Base-by-base conservation (phyloP, 352 stramenopile species). In the Pythium guiyangense region DNA sequence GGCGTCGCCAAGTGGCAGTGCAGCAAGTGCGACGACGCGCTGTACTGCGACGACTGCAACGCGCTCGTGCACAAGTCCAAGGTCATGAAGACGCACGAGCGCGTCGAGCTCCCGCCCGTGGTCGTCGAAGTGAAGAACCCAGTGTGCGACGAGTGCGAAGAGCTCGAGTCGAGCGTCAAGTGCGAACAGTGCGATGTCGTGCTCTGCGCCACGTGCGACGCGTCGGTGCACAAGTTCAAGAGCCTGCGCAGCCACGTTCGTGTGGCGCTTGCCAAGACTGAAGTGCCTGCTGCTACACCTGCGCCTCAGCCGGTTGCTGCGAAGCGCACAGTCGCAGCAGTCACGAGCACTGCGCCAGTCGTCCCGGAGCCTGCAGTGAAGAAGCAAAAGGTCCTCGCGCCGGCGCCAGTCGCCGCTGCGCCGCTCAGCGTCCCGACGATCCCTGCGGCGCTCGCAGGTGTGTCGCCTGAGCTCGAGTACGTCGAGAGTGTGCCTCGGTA, bases 221-320 rank as follows among this genome's bases (percentile, higher is more conserved):
- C 66, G 0, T 84, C 63, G 18, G 74, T 91, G 25, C 81, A 91
- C 54, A 73, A 82, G 53, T 91, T 90, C 42, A 91, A 90, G 67
- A 88, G 74, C 43, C 67, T 90, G 48, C 67, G 64, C 3, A 77
- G 64, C 45, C 81, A 91, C 55, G 61, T 40, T 12, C 76, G 80
- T 12, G 59, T 62, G 1, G 12, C 56, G 9, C 18, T 76, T 12
- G n/a, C 29, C n/a, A 25, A 59, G n/a, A 6, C 29, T 9, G 18
- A 17, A 14, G 9, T n/a, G n/a, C n/a, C 46, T 6, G 29, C 39
- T 0, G 25, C 44, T 10, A 35, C 44, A 20, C 6, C 20, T 17
- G 50, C 58, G 40, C 47, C 60, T 11, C 31, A 26, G 4, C 12
- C 18, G 4, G 43, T 49, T 34, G 43, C 46, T 35, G 15, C 18